phyloP scores from a whole-genome alignment of 306 rosid genomes.

The Styphnolobium japonicum region DNA sequence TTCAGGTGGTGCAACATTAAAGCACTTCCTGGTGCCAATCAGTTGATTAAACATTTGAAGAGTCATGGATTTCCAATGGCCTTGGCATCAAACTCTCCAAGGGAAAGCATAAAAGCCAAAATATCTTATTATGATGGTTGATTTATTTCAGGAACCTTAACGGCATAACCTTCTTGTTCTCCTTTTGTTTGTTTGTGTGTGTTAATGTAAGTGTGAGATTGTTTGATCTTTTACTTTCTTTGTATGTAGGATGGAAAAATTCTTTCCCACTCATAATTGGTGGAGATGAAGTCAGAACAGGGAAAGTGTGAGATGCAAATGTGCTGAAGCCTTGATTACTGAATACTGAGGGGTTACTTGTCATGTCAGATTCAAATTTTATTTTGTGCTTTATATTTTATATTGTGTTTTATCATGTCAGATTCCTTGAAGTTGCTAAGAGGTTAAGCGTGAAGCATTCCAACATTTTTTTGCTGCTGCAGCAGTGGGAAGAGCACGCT shows the following conservation, averaged over 20 bases:
- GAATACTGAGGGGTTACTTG: conserved; percentile 8
- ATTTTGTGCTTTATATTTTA: too few relatives aligned
- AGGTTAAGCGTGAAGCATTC: conserved; percentile 64
- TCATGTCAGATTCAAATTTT: too few relatives aligned
- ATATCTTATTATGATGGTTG: conserved; percentile 78
- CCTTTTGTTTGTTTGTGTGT: not conserved
- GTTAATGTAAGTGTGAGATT: not conserved
- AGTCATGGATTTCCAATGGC: conserved; percentile 69
- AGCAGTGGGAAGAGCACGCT: too few relatives aligned
- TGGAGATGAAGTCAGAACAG: conserved; percentile 75
- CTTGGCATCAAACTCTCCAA: conserved; percentile 86
- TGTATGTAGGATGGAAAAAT: conserved; percentile 75
- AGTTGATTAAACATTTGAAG: conserved; percentile 77
- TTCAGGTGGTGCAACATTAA: conserved; percentile 80
- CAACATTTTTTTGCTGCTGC: too few relatives aligned
- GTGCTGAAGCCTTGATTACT: not conserved
- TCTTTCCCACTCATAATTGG: conserved; percentile 77
- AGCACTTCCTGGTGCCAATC: conserved; percentile 85
- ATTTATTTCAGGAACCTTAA: conserved; percentile 16
- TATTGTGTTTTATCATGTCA: conserved; percentile 31
- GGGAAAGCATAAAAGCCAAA: conserved; percentile 68
- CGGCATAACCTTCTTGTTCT: conserved; percentile 28
- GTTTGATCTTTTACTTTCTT: conserved; percentile 21
- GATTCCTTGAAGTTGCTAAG: conserved; percentile 84
- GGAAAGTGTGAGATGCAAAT: conserved; percentile 65